Evolutionary conservation across 495 filamentous ascomycete species (phyloP).

Genomic region (Hamigera avellanea): DNA sequence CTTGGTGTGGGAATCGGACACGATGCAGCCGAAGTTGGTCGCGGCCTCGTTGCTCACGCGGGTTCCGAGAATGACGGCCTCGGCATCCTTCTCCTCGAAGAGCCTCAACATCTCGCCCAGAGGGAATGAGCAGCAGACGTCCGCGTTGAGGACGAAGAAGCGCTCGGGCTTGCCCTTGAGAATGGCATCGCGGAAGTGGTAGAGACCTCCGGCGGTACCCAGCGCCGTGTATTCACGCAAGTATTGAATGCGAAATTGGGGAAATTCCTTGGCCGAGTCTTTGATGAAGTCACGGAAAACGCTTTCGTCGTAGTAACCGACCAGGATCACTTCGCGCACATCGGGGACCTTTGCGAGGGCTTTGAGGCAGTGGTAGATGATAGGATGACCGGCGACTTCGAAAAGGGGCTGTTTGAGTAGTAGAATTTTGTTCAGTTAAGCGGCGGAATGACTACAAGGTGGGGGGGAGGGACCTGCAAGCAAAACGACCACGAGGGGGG

Average conservation of each 20-base stretch:
- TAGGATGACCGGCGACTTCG: conserved; percentile 94
- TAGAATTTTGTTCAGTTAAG: conserved; percentile 3
- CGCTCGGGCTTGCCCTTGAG: conserved; percentile 90
- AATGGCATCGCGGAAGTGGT: conserved; percentile 99
- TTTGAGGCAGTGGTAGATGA: conserved; percentile 93
- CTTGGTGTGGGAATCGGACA: conserved; percentile 88
- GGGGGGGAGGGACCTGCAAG: background rate
- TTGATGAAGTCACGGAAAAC: conserved; percentile 98
- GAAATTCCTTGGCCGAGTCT: conserved; percentile 71
- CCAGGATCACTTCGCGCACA: conserved; percentile 92
- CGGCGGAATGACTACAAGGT: background rate
- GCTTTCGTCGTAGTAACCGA: conserved; percentile 96
- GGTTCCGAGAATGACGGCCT: conserved; percentile 94
- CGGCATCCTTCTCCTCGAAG: conserved; percentile 90
- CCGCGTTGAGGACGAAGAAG: conserved; percentile 94
- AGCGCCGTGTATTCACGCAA: conserved; percentile 95
- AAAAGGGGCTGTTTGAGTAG: conserved; percentile 77
- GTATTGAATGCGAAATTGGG: conserved; percentile 85
- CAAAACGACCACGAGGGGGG: no score
- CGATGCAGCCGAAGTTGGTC: conserved; percentile 95
- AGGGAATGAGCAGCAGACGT: conserved; percentile 99
- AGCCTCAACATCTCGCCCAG: conserved; percentile 88
- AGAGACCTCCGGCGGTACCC: conserved; percentile 91
- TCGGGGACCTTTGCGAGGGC: conserved; percentile 84
- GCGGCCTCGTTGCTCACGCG: conserved; percentile 86